phyloP scores from a whole-genome alignment of 2,329 filamentous ascomycete species.

The Sarocladiaceae sp. region DNA sequence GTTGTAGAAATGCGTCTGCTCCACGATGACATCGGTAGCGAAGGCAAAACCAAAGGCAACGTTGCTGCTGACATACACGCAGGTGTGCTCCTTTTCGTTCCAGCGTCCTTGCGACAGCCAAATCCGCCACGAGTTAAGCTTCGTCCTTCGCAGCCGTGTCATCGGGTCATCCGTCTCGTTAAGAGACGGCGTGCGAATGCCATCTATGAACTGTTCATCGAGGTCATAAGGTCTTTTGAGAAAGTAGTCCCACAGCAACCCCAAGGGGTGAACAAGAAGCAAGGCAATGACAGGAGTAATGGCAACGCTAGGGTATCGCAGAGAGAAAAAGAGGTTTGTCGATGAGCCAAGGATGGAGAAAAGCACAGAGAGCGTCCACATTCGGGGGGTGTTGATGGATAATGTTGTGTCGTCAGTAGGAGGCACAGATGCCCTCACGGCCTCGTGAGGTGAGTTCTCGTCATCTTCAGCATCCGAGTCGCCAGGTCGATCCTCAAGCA shows the following conservation, averaged over 20 bases:
- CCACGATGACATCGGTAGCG: conserved; percentile 83
- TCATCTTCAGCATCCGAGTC: conserved; percentile 25
- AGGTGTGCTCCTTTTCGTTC: conserved; percentile 87
- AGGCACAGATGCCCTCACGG: conserved; percentile 73
- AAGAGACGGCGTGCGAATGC: conserved; percentile 30
- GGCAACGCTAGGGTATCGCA: conserved; percentile 84
- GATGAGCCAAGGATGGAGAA: conserved; percentile 78
- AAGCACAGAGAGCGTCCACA: conserved; percentile 76
- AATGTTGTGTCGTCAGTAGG: conserved; percentile 67
- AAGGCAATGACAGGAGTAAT: conserved; percentile 86
- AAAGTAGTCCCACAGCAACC: conserved; percentile 68
- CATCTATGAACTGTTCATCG: conserved; percentile 41
- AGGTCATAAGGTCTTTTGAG: conserved; percentile 57
- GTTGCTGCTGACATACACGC: conserved; percentile 84
- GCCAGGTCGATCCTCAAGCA: conserved; percentile 23
- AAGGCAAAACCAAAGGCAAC: conserved; percentile 87
- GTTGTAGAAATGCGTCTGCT: conserved; percentile 84
- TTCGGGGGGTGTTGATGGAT: conserved; percentile 83
- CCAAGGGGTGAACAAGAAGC: conserved; percentile 76
- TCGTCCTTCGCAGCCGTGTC: conserved; percentile 16
- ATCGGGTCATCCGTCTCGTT: conserved; percentile 14
- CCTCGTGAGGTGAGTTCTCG: conserved; percentile 70
- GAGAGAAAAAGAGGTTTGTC: conserved; percentile 81
- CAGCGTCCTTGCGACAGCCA: conserved; percentile 76
- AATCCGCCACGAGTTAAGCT: conserved; percentile 45